These are phyloP conservation scores for Brettanomyces sp. DNA, from an alignment of 805 yeast species.

Conservation along the genomic window DNA sequence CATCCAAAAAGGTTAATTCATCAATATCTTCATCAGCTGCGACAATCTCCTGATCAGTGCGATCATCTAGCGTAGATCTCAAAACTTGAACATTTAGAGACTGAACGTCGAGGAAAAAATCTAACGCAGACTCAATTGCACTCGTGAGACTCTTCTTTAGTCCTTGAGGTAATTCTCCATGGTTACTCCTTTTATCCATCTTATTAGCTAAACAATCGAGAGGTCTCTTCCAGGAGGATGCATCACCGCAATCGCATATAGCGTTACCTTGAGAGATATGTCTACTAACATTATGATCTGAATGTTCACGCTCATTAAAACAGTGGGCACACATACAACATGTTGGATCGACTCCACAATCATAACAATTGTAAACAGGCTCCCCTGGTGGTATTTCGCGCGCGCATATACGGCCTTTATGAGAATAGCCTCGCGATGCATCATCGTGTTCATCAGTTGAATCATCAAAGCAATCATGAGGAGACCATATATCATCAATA, in stretches of 20 bases:
- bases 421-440: slow-evolving; percentile 20
- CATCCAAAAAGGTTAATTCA: slow-evolving; percentile 14
- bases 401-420: slow-evolving; percentile 62
- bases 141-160: slow-evolving; percentile 15
- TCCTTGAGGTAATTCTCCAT: slow-evolving; percentile 12
- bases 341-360: slow-evolving; percentile 70
- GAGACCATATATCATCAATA: slow-evolving; percentile 15
- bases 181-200: slow-evolving; percentile 2
- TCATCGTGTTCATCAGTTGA: slow-evolving; percentile 3
- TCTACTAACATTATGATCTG: slow-evolving; percentile 52
- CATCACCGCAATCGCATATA: slow-evolving; percentile 69
- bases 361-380: slow-evolving; percentile 62
- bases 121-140: slow-evolving; percentile 25
- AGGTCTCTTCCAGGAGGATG: slow-evolving; percentile 46
- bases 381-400: slow-evolving; percentile 51
- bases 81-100: slow-evolving; percentile 23
- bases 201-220: slow-evolving; percentile 38
- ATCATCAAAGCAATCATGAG: slow-evolving; percentile 12
- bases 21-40: not conserved
- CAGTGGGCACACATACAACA: slow-evolving; percentile 72
- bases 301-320: slow-evolving; percentile 61
- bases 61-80: slow-evolving; percentile 5
- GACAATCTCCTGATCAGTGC: not conserved
- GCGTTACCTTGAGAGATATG: slow-evolving; percentile 45
- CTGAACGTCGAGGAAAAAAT: slow-evolving; percentile 33